Evolutionary conservation across 352 stramenopile genomes (phyloP).

Genomic region (Aphanomyces stellatus): DNA sequence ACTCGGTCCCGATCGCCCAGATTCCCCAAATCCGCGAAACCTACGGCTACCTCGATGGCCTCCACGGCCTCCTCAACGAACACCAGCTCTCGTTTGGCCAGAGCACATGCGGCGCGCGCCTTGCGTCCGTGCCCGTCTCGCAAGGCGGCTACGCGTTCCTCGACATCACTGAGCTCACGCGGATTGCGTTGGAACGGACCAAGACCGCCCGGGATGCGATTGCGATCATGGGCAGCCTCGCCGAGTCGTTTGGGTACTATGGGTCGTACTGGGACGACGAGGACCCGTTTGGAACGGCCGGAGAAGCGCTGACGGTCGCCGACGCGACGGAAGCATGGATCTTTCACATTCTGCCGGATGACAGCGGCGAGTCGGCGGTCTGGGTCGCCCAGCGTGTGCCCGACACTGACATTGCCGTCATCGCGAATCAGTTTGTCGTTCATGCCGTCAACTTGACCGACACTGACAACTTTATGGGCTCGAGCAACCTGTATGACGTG

Average conservation of each 20-base stretch:
- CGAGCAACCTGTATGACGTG: slow-evolving; percentile 81
- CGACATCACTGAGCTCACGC: slow-evolving; percentile 79
- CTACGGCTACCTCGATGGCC: slow-evolving; percentile 68
- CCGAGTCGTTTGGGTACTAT: slow-evolving; percentile 75
- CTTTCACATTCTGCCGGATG: slow-evolving; percentile 93
- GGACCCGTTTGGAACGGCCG: slow-evolving; percentile 55
- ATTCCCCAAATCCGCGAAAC: slow-evolving; percentile 60
- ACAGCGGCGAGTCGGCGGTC: slow-evolving; percentile 83
- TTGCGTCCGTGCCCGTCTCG: slow-evolving; percentile 42
- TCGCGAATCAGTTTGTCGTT: slow-evolving; percentile 95
- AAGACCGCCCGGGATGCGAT: slow-evolving; percentile 77
- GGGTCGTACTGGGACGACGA: slow-evolving; percentile 76
- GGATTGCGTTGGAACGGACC: slow-evolving; percentile 80
- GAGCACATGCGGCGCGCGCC: slow-evolving; percentile 63
- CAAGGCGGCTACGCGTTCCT: slow-evolving; percentile 81
- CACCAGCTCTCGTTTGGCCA: slow-evolving; percentile 74
- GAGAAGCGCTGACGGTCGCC: slow-evolving; percentile 85
- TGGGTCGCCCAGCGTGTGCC: slow-evolving; percentile 90
- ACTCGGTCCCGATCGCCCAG: slow-evolving; percentile 45
- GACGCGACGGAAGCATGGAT: slow-evolving; percentile 92
- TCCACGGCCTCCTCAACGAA: slow-evolving; percentile 78
- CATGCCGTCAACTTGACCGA: slow-evolving; percentile 70
- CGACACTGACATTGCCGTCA: slow-evolving; percentile 66
- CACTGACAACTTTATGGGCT: slow-evolving; percentile 82
- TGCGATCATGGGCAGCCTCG: slow-evolving; percentile 89